phyloP scores from a whole-genome alignment of 768 basidiomycete species.

The Auriscalpium microsporum region DNA sequence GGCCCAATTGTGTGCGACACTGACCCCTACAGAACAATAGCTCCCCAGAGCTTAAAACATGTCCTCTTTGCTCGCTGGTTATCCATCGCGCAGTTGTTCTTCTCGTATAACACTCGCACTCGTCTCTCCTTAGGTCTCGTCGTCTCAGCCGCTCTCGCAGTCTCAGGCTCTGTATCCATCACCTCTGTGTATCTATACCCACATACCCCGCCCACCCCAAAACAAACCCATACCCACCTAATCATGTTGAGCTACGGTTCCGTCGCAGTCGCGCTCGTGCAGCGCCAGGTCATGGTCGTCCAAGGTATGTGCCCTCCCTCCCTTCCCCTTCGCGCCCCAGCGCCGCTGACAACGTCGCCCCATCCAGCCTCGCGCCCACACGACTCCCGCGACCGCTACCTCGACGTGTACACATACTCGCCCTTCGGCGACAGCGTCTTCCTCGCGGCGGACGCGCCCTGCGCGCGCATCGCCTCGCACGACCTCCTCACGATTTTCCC shows the following conservation, averaged over 20 bases:
- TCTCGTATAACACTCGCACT: neutral
- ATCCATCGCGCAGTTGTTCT: neutral
- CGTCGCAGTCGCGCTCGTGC: conserved; percentile 61
- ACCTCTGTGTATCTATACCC: too few species aligned
- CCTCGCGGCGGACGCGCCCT: conserved; percentile 48
- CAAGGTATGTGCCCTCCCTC: conserved; percentile 38
- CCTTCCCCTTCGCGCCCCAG: neutral
- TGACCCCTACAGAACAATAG: conserved; percentile 11
- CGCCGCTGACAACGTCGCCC: neutral
- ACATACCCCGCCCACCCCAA: neutral
- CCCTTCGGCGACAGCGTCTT: conserved; percentile 63
- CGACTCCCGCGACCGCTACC: conserved; percentile 42
- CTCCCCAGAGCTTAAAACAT: neutral
- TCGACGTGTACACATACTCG: conserved; percentile 58
- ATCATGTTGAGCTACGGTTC: conserved; percentile 33
- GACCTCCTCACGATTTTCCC: conserved; percentile 58
- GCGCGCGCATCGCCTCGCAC: conserved; percentile 51
- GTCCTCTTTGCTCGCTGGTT: neutral
- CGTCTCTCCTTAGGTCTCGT: neutral
- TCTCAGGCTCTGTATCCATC: neutral
- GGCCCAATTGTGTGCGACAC: neutral
- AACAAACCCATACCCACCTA: neutral
- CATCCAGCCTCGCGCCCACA: conserved; percentile 51
- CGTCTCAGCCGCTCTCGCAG: neutral
- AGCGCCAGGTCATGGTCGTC: conserved; percentile 58